Percentiles rank a stretch among this genome's conserved stretches.
Evolutionary conservation across 2,329 filamentous ascomycete genomes (phyloP).

Genomic region (Neonectria ditissima): DNA sequence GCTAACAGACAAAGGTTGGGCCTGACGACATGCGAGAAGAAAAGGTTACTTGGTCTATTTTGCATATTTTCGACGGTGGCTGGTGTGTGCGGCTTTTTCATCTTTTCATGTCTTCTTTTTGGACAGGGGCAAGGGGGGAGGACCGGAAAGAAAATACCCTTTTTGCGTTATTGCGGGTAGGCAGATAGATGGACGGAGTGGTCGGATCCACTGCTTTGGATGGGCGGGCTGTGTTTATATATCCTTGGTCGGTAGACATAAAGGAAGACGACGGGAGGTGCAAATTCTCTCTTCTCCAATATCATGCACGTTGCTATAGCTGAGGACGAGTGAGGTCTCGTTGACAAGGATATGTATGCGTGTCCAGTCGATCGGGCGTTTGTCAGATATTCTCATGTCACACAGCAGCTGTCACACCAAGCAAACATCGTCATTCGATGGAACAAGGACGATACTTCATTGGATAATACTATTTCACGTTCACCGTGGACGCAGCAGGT

Average conservation of each 20-base stretch:
- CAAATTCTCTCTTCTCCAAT: conserved; percentile 17
- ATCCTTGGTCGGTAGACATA: conserved; percentile 23
- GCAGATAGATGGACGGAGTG: conserved; percentile 24
- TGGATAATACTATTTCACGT: conserved; percentile 2
- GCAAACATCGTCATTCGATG: not conserved
- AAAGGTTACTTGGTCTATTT: conserved; percentile 11
- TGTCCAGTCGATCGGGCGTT: not conserved
- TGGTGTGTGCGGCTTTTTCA: not conserved
- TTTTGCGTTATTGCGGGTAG: conserved; percentile 21
- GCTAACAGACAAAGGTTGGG: conserved; percentile 5
- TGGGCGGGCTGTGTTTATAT: conserved; percentile 13
- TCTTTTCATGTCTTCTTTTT: not conserved
- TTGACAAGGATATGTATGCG: conserved; percentile 2
- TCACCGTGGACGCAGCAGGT: not conserved
- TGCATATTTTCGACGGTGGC: conserved; percentile 1
- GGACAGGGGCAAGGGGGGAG: conserved; percentile 11
- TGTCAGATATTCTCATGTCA: not conserved
- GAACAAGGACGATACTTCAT: not conserved
- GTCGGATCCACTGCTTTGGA: conserved; percentile 16
- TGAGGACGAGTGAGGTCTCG: not conserved
- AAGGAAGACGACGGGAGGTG: conserved; percentile 18
- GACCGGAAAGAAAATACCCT: conserved; percentile 20
- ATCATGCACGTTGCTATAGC: not conserved
- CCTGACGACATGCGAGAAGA: conserved; percentile 4
- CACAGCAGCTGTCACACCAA: not conserved